phyloP scores from a whole-genome alignment of 805 yeast species.

The Ogataea neopini region DNA sequence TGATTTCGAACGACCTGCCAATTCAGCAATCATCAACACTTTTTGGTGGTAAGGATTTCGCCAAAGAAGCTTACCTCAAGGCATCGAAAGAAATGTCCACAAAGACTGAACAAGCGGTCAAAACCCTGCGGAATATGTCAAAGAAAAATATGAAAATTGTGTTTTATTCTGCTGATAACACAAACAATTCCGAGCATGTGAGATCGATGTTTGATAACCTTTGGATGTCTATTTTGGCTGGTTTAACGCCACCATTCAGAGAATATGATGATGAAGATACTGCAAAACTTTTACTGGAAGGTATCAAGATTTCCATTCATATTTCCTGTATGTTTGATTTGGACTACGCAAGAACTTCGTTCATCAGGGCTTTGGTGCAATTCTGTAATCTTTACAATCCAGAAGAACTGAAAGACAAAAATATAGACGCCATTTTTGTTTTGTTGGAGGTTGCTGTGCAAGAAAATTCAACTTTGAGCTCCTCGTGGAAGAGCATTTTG shows the following conservation, averaged over 20 bases:
- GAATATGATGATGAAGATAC: slow-evolving; percentile 79
- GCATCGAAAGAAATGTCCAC: slow-evolving; percentile 91
- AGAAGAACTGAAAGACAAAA: slow-evolving; percentile 75
- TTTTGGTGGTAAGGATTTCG: slow-evolving; percentile 67
- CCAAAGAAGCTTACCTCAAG: slow-evolving; percentile 83
- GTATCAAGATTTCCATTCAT: slow-evolving; percentile 77
- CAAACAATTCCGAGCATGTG: slow-evolving; percentile 78
- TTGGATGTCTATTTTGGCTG: slow-evolving; percentile 98
- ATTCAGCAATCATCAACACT: slow-evolving; percentile 40
- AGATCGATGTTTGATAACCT: slow-evolving; percentile 88
- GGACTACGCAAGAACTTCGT: slow-evolving; percentile 83
- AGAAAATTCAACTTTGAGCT: slow-evolving; percentile 73
- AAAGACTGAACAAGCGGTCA: slow-evolving; percentile 84
- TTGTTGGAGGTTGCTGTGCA: slow-evolving; percentile 73
- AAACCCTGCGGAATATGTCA: slow-evolving; percentile 53
- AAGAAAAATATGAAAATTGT: slow-evolving; percentile 47
- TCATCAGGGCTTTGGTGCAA: slow-evolving; percentile 86
- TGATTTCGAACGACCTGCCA: slow-evolving; percentile 63
- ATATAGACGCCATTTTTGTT: slow-evolving; percentile 75
- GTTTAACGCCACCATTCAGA: slow-evolving; percentile 89
- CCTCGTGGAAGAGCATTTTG: slow-evolving; percentile 84
- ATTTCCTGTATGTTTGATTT: slow-evolving; percentile 83
- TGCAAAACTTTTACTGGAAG: slow-evolving; percentile 73
- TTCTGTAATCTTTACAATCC: slow-evolving; percentile 79
- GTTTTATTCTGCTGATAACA: slow-evolving; percentile 70